These are phyloP conservation scores for Nemania serpens DNA, from an alignment of 2,329 filamentous ascomycete species.

Conservation along the genomic window DNA sequence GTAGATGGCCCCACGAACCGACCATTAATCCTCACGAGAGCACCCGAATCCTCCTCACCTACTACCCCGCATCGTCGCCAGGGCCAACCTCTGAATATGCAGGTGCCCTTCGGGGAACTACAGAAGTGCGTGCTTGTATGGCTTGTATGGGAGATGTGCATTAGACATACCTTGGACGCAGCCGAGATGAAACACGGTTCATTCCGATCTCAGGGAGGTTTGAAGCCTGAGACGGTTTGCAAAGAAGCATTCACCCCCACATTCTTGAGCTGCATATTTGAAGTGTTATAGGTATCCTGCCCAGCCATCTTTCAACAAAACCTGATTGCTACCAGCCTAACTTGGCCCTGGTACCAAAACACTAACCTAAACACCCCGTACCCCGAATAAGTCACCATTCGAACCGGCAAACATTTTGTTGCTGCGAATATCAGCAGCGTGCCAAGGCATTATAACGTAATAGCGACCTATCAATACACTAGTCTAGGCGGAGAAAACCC, in stretches of 20 bases:
- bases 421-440: neutral
- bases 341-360: neutral
- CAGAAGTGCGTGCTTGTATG: neutral
- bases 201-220: neutral
- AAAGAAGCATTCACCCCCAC: neutral
- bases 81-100: neutral
- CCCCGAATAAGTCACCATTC: neutral
- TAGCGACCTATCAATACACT: too few species aligned
- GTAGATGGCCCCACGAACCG: constrained; percentile 5
- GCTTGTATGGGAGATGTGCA: neutral
- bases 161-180: neutral
- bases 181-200: neutral
- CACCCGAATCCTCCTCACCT: neutral
- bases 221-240: constrained; percentile 3
- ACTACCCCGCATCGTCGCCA: neutral
- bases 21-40: constrained; percentile 10
- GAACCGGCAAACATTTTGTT: neutral
- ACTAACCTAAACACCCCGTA: neutral
- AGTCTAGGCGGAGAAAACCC: too few species aligned
- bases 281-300: neutral
- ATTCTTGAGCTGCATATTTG: constrained; percentile 4
- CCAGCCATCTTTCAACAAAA: too few species aligned
- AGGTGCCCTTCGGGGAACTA: neutral
- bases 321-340: too few species aligned
- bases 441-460: neutral